phyloP scores from a whole-genome alignment of 2,329 filamentous ascomycete species.

The Colletotrichum cereale region DNA sequence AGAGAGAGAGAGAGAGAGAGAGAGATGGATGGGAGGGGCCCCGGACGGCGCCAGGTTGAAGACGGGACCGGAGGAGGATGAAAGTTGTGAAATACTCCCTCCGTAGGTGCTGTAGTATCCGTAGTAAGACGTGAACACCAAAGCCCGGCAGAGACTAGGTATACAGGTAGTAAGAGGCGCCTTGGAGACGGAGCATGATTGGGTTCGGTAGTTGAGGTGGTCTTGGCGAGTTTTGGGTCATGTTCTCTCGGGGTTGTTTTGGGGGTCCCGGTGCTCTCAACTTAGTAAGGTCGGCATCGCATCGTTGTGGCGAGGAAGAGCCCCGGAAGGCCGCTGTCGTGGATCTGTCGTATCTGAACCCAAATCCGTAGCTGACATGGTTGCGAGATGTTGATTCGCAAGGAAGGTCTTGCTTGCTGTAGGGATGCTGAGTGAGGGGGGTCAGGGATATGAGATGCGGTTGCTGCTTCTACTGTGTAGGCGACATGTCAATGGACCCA shows the following conservation, averaged over 20 bases:
- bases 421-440: neutral
- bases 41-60: slow-evolving; percentile 13
- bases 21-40: slow-evolving; percentile 15
- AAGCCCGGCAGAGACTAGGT: slow-evolving; percentile 13
- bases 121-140: slow-evolving; percentile 26
- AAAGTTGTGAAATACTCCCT: slow-evolving; percentile 17
- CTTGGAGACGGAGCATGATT: slow-evolving; percentile 17
- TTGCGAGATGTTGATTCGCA: neutral
- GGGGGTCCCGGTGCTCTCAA: slow-evolving; percentile 1
- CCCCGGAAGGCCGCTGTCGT: neutral
- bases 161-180: slow-evolving; percentile 17
- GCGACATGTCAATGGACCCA: neutral
- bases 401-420: neutral
- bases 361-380: neutral
- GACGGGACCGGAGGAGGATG: slow-evolving; percentile 31
- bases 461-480: neutral
- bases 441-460: neutral
- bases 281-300: neutral
- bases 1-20: no score
- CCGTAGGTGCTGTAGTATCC: neutral
- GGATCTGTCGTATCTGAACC: neutral
- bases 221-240: slow-evolving; percentile 35
- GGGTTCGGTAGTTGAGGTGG: slow-evolving; percentile 32
- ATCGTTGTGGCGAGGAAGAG: neutral
- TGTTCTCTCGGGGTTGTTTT: slow-evolving; percentile 28